Evolutionary conservation across 257 asterid genomes (phyloP).

Genomic region (Solanum chilense): DNA sequence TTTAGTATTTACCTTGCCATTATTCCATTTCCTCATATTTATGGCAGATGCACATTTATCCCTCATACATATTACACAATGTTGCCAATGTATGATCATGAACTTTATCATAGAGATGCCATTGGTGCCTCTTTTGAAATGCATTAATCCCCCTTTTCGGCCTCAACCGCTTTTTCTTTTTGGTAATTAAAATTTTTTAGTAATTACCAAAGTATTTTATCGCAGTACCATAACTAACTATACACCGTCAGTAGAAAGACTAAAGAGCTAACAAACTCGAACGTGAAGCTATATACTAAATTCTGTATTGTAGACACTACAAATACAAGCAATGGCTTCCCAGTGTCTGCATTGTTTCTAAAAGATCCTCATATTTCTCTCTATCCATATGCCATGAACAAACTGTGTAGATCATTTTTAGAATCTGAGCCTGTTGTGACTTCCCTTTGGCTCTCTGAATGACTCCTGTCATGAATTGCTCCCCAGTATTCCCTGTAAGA

Average conservation of each 20-base stretch:
- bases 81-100: not conserved
- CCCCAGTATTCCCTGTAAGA: not conserved
- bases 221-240: not conserved
- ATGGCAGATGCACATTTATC: not conserved
- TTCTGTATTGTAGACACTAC: not conserved
- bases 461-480: not conserved
- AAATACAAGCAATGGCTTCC: not conserved
- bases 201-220: not conserved
- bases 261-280: not conserved
- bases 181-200: not conserved
- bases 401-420: not conserved
- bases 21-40: not conserved
- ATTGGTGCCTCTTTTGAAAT: not conserved
- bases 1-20: not conserved
- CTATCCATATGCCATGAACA: not conserved
- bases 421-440: not conserved
- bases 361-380: not conserved
- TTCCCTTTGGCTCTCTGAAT: not conserved
- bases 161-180: not conserved
- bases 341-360: not conserved
- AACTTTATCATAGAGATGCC: not conserved
- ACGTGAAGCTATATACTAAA: not conserved
- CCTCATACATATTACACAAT: not conserved
- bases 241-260: not conserved
- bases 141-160: not conserved